These are phyloP conservation scores for Trichothecium sympodiale DNA, from an alignment of 2,329 filamentous ascomycete genomes.

Conservation along the genomic window DNA sequence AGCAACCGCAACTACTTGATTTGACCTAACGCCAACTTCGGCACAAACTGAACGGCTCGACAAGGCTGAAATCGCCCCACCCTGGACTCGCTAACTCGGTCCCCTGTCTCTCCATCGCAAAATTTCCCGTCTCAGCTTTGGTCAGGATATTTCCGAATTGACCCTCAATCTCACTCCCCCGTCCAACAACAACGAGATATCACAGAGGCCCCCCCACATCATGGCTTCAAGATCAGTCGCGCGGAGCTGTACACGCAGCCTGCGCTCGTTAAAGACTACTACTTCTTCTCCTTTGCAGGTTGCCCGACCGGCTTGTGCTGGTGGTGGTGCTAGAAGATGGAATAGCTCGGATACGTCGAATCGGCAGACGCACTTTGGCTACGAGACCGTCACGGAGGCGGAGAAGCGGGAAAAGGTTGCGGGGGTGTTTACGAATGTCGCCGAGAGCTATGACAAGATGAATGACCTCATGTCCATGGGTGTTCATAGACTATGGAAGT, in stretches of 20 bases:
- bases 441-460: constrained; percentile 92
- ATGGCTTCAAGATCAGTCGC: constrained; percentile 16
- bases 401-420: constrained; percentile 66
- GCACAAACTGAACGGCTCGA: no score
- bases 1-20: no score
- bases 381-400: constrained; percentile 69
- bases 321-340: no score
- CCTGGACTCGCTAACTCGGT: neutral
- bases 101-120: neutral
- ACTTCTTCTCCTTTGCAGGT: neutral
- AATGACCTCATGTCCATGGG: constrained; percentile 99
- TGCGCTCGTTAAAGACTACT: constrained; percentile 9
- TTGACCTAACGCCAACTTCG: no score
- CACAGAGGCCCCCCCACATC: no score
- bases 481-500: constrained; percentile 92
- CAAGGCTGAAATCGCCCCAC: no score
- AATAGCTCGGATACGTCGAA: constrained; percentile 17
- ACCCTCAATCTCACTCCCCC: neutral
- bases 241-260: constrained; percentile 14
- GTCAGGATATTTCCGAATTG: neutral
- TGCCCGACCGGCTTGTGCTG: neutral
- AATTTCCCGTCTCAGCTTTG: neutral
- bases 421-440: constrained; percentile 88
- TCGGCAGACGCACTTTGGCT: constrained; percentile 80
- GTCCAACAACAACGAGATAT: no score